These are phyloP conservation scores for Dactylonectria macrodidyma DNA, from an alignment of 2,329 filamentous ascomycete genomes.

Conservation along the genomic window DNA sequence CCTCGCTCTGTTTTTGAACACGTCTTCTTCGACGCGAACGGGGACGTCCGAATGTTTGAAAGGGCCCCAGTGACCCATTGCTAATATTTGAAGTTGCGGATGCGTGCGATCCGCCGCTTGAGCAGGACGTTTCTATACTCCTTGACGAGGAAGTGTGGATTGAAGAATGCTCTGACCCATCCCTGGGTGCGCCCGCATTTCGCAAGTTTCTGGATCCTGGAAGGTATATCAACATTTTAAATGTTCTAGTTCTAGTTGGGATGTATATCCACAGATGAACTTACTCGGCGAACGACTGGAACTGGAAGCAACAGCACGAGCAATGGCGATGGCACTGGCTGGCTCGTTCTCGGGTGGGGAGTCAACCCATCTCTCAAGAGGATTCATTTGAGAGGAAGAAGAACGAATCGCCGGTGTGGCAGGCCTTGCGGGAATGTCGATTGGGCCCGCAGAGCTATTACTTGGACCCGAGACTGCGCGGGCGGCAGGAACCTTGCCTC, in stretches of 20 bases:
- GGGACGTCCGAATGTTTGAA: conserved; percentile 12
- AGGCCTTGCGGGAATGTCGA: conserved; percentile 68
- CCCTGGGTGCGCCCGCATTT: neutral
- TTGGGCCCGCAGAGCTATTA: conserved; percentile 48
- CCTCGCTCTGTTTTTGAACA: conserved; percentile 9
- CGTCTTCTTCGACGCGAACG: conserved; percentile 28
- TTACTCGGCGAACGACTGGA: conserved; percentile 21
- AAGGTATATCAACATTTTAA: neutral
- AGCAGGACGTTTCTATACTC: conserved; percentile 27
- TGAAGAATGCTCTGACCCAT: conserved; percentile 21
- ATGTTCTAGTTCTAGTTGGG: neutral
- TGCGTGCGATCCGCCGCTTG: conserved; percentile 17
- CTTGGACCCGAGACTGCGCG: neutral
- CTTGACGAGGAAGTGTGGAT: conserved; percentile 13
- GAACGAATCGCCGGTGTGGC: conserved; percentile 51
- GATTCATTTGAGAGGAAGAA: conserved; percentile 31
- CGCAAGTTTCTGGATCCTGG: neutral
- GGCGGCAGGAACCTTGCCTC: conserved; percentile 72
- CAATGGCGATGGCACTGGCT: conserved; percentile 48
- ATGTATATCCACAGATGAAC: neutral
- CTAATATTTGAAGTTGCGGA: conserved; percentile 22
- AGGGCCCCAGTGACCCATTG: conserved; percentile 13
- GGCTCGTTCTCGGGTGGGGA: conserved; percentile 51
- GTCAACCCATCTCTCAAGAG: conserved; percentile 49
- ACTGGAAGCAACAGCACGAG: conserved; percentile 43